These are phyloP conservation scores for Auricularia heimuer DNA, from an alignment of 768 basidiomycete species.

Conservation along the genomic window DNA sequence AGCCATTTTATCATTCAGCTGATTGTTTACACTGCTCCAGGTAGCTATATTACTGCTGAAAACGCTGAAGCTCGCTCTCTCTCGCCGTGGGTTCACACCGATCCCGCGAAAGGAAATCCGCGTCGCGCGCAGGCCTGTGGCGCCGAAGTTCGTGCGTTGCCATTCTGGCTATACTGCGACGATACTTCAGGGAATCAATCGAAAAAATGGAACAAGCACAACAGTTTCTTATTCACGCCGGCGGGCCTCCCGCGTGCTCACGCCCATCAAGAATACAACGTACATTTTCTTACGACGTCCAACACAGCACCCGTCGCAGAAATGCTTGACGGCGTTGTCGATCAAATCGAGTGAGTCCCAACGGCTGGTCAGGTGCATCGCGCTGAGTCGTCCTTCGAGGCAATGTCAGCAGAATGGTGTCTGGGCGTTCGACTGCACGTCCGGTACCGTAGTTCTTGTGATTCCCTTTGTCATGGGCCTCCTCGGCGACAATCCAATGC, in stretches of 20 bases:
- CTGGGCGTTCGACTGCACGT: conserved; percentile 28
- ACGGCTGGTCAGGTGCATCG: conserved; percentile 8
- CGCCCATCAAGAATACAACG: conserved; percentile 10
- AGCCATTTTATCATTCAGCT: no score
- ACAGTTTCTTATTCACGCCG: conserved; percentile 18
- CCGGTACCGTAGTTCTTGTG: conserved; percentile 5
- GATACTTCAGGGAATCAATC: conserved; percentile 21
- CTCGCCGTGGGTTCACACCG: not conserved
- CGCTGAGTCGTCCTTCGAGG: not conserved
- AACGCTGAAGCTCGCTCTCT: no score
- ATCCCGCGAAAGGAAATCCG: conserved; percentile 8
- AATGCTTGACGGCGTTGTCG: conserved; percentile 27
- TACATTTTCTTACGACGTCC: conserved; percentile 12
- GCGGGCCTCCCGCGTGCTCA: conserved; percentile 13
- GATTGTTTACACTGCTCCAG: no score
- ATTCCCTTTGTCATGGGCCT: conserved; percentile 10
- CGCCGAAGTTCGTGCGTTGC: conserved; percentile 9
- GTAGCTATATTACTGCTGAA: no score
- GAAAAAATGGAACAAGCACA: conserved; percentile 23
- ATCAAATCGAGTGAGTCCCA: conserved; percentile 21
- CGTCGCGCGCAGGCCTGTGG: conserved; percentile 9
- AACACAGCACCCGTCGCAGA: conserved; percentile 33
- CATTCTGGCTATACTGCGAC: conserved; percentile 18
- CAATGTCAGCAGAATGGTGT: conserved; percentile 22
- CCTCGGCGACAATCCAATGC: conserved; percentile 40